phyloP scores from a whole-genome alignment of 257 asterid genomes.

The Nyctanthes arbortristis region DNA sequence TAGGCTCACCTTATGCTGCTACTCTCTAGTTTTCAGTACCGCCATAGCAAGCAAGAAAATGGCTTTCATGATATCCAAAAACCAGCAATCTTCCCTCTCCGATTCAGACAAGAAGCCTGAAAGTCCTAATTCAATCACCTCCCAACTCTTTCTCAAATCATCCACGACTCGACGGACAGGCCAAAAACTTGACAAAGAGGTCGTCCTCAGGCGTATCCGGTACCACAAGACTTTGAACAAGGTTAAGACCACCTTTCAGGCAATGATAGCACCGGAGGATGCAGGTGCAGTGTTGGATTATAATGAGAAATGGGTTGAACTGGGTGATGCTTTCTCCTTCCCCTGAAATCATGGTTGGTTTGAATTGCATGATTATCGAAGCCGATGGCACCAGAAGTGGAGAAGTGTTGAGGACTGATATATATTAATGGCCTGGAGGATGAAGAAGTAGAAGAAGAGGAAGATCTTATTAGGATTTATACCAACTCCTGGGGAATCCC shows the following conservation, averaged over 20 bases:
- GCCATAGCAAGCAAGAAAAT: too few relatives aligned
- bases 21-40: too few relatives aligned
- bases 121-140: slow-evolving; percentile 31
- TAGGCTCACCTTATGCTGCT: slow-evolving; percentile 4
- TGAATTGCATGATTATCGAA: not conserved
- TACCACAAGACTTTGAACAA: slow-evolving; percentile 51
- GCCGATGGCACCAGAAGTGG: not conserved
- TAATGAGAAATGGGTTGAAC: slow-evolving; percentile 55
- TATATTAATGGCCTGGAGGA: too few relatives aligned
- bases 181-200: slow-evolving; percentile 48
- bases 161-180: slow-evolving; percentile 16
- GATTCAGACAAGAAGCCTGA: slow-evolving; percentile 26
- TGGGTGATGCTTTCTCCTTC: slow-evolving; percentile 50
- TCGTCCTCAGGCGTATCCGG: slow-evolving; percentile 57
- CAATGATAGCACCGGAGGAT: slow-evolving; percentile 24
- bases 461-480: too few relatives aligned
- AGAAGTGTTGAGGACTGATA: not conserved
- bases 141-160: slow-evolving; percentile 52
- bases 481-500: too few relatives aligned
- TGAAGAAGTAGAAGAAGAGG: too few relatives aligned
- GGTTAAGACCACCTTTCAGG: slow-evolving; percentile 38
- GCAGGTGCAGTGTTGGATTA: slow-evolving; percentile 1
- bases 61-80: slow-evolving; percentile 45
- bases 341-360: too few relatives aligned
- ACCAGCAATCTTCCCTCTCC: slow-evolving; percentile 26